Evolutionary conservation across 2,329 filamentous ascomycete genomes (phyloP).

Genomic region (Coniochaeta ligniaria): DNA sequence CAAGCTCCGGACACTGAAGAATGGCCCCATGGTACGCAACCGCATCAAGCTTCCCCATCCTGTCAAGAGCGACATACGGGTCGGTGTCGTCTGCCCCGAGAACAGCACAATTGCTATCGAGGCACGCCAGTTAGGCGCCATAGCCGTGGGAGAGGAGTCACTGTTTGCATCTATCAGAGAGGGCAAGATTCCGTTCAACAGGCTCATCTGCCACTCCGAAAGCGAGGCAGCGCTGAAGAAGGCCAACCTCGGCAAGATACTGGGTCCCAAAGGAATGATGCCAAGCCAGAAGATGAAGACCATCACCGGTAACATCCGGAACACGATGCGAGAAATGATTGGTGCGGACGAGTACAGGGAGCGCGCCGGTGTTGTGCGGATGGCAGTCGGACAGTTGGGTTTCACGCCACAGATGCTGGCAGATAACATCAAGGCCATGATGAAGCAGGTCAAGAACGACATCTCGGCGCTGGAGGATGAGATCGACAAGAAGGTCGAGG

Average conservation of each 20-base stretch:
- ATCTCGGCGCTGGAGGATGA: constrained; percentile 57
- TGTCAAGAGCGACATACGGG: constrained; percentile 79
- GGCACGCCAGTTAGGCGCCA: constrained; percentile 71
- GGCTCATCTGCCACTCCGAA: constrained; percentile 77
- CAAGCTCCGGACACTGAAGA: constrained; percentile 75
- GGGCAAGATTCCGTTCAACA: constrained; percentile 79
- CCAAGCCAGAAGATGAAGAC: constrained; percentile 83
- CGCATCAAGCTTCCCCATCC: constrained; percentile 83
- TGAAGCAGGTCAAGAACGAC: constrained; percentile 73
- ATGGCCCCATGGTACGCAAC: constrained; percentile 80
- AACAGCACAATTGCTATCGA: constrained; percentile 66
- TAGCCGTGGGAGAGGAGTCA: constrained; percentile 76
- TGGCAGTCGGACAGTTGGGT: constrained; percentile 85
- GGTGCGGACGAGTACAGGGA: constrained; percentile 86
- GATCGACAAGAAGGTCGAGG: constrained; percentile 64
- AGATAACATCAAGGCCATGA: constrained; percentile 72
- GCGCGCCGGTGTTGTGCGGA: constrained; percentile 71
- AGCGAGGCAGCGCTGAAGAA: constrained; percentile 74
- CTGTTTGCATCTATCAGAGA: constrained; percentile 71
- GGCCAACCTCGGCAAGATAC: constrained; percentile 68
- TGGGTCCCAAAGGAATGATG: constrained; percentile 91
- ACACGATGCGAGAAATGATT: constrained; percentile 72
- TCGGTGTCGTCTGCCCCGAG: constrained; percentile 87
- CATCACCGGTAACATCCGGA: constrained; percentile 71
- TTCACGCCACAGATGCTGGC: constrained; percentile 84